Conservation (phyloP, 2,329 filamentous ascomycete genomes). For the Neofusicoccum umdonicola region DNA sequence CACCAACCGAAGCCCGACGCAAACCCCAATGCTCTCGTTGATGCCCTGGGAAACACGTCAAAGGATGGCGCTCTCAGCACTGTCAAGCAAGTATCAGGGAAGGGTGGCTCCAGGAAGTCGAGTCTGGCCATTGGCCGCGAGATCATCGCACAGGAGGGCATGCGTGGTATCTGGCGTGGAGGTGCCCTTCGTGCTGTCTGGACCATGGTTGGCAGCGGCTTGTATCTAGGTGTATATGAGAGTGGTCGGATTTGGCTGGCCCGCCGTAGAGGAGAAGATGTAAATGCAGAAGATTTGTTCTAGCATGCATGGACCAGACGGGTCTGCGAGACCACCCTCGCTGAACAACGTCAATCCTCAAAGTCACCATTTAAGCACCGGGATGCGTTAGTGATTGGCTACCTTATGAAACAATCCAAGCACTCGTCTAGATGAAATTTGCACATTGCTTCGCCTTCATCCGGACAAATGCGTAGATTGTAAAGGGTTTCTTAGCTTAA, state of each 20-base stretch:
- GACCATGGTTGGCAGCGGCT: slow-evolving; percentile 78
- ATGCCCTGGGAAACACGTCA: slow-evolving; percentile 10
- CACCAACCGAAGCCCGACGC: slow-evolving; percentile 21
- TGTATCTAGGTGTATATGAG: slow-evolving; percentile 87
- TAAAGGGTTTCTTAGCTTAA: too few species aligned
- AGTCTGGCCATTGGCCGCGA: slow-evolving; percentile 61
- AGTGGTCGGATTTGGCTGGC: slow-evolving; percentile 61
- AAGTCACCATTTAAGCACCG: too few species aligned
- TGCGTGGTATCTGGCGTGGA: slow-evolving; percentile 74
- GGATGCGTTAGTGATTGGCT: too few species aligned
- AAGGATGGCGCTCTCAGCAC: not conserved
- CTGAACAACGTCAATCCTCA: too few species aligned
- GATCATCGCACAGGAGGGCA: slow-evolving; percentile 65
- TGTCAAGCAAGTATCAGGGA: not conserved
- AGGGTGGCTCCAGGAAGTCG: not conserved
- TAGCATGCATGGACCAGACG: not conserved
- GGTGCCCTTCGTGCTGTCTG: slow-evolving; percentile 70
- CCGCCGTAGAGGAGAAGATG: slow-evolving; percentile 40
- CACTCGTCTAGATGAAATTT: too few species aligned
- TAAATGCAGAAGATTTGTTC: slow-evolving; percentile 16
- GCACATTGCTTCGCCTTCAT: too few species aligned
- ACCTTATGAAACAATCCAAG: too few species aligned
- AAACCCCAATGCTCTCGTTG: slow-evolving; percentile 6
- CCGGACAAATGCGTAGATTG: too few species aligned
- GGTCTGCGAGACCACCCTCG: too few species aligned